phyloP scores from a whole-genome alignment of 2,329 filamentous ascomycete species.

The Sordariomycetes sp. region DNA sequence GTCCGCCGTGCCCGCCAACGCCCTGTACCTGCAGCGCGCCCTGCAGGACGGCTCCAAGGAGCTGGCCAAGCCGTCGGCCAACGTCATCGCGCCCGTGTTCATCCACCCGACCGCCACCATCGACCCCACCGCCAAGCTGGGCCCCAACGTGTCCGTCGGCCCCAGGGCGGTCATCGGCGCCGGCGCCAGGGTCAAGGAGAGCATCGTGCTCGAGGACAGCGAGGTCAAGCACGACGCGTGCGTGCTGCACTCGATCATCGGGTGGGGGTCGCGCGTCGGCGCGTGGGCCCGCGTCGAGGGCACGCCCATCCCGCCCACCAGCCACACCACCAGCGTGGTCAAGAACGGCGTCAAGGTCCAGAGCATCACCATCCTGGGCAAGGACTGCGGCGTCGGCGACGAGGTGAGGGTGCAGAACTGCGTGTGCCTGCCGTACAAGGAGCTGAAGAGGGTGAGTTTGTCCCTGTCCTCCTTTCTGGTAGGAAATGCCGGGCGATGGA shows the following conservation, averaged over 20 bases:
- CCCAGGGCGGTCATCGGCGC: constrained; percentile 78
- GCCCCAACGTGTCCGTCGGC: constrained; percentile 92
- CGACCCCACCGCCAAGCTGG: constrained; percentile 90
- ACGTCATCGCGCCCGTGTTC: constrained; percentile 86
- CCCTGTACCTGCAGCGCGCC: constrained; percentile 90
- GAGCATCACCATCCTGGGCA: constrained; percentile 93
- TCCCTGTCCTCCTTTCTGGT: constrained; percentile 37
- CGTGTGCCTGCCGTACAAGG: constrained; percentile 94
- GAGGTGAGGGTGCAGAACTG: constrained; percentile 97
- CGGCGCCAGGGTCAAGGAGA: constrained; percentile 87
- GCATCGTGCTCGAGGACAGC: constrained; percentile 86
- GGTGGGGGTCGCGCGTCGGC: constrained; percentile 90
- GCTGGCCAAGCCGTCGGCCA: constrained; percentile 71
- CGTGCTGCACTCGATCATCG: constrained; percentile 90
- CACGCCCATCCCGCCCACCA: constrained; percentile 75
- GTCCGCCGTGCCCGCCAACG: constrained; percentile 92
- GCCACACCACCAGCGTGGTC: constrained; percentile 87
- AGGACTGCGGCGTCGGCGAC: constrained; percentile 89
- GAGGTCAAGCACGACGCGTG: constrained; percentile 97
- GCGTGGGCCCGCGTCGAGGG: constrained; percentile 98
- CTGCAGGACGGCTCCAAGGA: constrained; percentile 74
- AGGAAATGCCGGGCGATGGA: not conserved
- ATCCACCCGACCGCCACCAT: constrained; percentile 87
- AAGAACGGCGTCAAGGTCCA: constrained; percentile 99
- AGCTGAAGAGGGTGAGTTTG: constrained; percentile 61